These are phyloP conservation scores for Inonotus obliquus DNA, from an alignment of 1,284 basidiomycete genomes.

Conservation along the genomic window DNA sequence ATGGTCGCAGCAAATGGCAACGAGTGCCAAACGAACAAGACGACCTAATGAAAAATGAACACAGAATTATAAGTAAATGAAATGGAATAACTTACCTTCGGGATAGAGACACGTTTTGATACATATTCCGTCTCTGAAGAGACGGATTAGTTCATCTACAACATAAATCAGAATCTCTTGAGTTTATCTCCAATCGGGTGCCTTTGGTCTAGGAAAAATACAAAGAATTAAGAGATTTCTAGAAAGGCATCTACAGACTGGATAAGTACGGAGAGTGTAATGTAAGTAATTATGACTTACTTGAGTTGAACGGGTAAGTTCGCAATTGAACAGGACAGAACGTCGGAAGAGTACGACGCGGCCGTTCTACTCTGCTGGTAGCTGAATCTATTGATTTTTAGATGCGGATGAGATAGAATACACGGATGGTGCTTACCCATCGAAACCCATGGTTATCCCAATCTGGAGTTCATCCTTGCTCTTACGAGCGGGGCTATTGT, in stretches of 20 bases:
- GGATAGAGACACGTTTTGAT: constrained; percentile 8
- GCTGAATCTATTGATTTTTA: background rate
- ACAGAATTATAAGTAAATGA: too few species aligned
- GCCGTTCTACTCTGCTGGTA: constrained; percentile 3
- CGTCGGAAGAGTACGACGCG: constrained; percentile 6
- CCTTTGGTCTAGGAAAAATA: constrained; percentile 18
- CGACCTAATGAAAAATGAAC: background rate
- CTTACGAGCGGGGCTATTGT: background rate
- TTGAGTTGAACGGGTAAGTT: background rate
- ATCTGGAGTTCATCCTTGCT: constrained; percentile 15
- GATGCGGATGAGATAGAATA: background rate
- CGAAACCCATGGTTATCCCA: constrained; percentile 8
- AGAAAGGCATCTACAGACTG: constrained; percentile 4
- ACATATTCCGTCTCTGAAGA: constrained; percentile 7
- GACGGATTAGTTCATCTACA: constrained; percentile 8
- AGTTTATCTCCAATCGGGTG: constrained; percentile 10
- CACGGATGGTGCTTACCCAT: constrained; percentile 11
- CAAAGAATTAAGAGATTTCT: constrained; percentile 7
- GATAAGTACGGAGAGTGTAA: background rate
- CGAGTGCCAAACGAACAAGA: constrained; percentile 3
- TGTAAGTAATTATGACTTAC: background rate
- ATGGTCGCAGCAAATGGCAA: constrained; percentile 13
- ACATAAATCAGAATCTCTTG: constrained; percentile 6
- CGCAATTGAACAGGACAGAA: background rate
- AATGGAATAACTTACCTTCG: background rate